Conservation (phyloP, 2,329 filamentous ascomycete species). For the Diplodia intermedia region DNA sequence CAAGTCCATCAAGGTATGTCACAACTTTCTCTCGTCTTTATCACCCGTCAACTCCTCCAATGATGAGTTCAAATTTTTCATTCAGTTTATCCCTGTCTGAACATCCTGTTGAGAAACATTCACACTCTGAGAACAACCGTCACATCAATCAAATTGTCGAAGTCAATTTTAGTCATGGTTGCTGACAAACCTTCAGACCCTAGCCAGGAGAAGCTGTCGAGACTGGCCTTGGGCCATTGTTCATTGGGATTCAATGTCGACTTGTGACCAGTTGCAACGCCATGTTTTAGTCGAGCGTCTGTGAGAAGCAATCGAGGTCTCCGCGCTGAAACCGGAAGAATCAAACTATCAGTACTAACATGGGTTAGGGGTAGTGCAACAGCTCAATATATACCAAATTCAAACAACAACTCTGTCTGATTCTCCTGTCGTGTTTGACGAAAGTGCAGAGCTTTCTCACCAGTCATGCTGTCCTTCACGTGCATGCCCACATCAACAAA, state of each 20-base stretch:
- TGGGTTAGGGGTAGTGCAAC: not conserved
- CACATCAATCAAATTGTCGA: not conserved
- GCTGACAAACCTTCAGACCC: not conserved
- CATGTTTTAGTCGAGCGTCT: not conserved
- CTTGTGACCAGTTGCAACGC: not conserved
- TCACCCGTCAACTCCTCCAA: not conserved
- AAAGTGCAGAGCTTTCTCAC: not conserved
- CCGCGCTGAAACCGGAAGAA: not conserved
- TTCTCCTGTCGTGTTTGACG: not conserved
- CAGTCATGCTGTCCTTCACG: too few relatives aligned
- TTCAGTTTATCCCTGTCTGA: constrained; percentile 42
- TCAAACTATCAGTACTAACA: not conserved
- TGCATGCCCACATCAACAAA: too few relatives aligned
- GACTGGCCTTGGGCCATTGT: too few relatives aligned
- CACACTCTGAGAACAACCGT: constrained; percentile 22
- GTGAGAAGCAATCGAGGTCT: not conserved
- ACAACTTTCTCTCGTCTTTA: not conserved
- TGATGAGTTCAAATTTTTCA: constrained; percentile 31
- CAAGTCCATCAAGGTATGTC: constrained; percentile 11
- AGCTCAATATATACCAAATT: not conserved
- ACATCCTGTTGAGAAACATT: constrained; percentile 28
- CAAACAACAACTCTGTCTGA: not conserved
- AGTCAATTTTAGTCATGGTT: not conserved
- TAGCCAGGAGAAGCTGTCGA: not conserved
- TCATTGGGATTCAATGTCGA: too few relatives aligned